Evolutionary conservation across 2,329 filamentous ascomycete species (phyloP).

Genomic region (Pseudocercospora musae): DNA sequence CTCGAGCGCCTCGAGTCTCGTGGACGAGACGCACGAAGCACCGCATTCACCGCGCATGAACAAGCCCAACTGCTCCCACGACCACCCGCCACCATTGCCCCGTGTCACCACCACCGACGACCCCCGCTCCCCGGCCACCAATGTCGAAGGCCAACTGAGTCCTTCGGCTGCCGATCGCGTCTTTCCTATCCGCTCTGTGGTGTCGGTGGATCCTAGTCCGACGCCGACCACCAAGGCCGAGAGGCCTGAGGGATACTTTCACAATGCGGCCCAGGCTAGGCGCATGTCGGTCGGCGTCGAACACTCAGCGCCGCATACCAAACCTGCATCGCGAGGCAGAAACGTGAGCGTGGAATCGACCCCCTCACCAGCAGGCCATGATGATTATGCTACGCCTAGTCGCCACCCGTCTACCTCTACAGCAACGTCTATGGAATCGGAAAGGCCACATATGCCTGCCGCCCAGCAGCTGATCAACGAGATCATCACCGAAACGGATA

Average conservation of each 20-base stretch:
- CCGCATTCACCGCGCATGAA: slow-evolving; percentile 3
- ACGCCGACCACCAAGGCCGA: slow-evolving; percentile 29
- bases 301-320: background rate
- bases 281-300: slow-evolving; percentile 15
- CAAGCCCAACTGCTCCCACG: slow-evolving; percentile 12
- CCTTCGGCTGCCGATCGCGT: slow-evolving; percentile 58
- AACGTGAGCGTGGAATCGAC: slow-evolving; percentile 12
- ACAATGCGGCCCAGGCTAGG: slow-evolving; percentile 22
- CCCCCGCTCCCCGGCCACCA: slow-evolving; percentile 2
- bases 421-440: slow-evolving; percentile 6
- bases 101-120: background rate
- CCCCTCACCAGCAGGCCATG: slow-evolving; percentile 1
- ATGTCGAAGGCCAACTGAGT: slow-evolving; percentile 35
- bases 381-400: background rate
- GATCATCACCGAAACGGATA: slow-evolving; percentile 22
- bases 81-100: slow-evolving; percentile 5
- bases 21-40: background rate
- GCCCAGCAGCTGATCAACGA: slow-evolving; percentile 20
- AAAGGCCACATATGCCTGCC: background rate
- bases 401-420: slow-evolving; percentile 17
- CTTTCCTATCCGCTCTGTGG: slow-evolving; percentile 77
- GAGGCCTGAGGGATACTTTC: slow-evolving; percentile 38
- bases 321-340: slow-evolving; percentile 4
- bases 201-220: slow-evolving; percentile 62
- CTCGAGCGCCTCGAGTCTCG: background rate